phyloP scores from a whole-genome alignment of 768 basidiomycete genomes.

The Lactifluus volemus region DNA sequence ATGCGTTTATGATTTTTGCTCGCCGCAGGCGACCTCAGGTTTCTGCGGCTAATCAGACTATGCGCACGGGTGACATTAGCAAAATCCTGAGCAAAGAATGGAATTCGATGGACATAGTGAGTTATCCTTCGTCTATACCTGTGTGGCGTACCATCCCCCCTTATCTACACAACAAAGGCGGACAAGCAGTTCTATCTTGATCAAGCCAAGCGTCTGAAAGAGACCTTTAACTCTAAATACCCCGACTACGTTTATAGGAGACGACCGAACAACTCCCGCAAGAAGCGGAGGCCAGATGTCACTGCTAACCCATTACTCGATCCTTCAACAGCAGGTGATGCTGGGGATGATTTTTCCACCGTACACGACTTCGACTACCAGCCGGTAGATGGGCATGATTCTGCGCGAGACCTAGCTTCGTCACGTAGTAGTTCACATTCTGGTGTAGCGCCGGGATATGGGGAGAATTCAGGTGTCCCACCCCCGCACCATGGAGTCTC shows the following conservation, averaged over 20 bases:
- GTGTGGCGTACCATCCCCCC: constrained; percentile 1
- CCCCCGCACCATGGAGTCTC: constrained; percentile 15
- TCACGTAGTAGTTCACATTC: constrained; percentile 21
- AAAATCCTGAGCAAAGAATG: constrained; percentile 84
- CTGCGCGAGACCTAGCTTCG: constrained; percentile 21
- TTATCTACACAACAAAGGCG: constrained; percentile 32
- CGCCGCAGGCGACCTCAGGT: constrained; percentile 76
- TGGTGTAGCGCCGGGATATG: constrained; percentile 15
- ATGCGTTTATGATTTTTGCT: constrained; percentile 92
- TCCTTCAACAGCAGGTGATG: constrained; percentile 26
- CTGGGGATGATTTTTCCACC: constrained; percentile 24
- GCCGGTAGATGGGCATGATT: constrained; percentile 30
- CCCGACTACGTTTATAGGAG: constrained; percentile 88
- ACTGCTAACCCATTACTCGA: constrained; percentile 26
- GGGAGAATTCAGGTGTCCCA: constrained; percentile 13
- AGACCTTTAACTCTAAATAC: constrained; percentile 76
- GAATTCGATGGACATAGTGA: constrained; percentile 69
- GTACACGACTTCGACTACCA: constrained; percentile 29
- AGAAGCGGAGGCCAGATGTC: constrained; percentile 39
- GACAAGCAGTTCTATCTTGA: constrained; percentile 86
- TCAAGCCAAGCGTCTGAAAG: constrained; percentile 79
- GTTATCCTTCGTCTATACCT: constrained; percentile 19
- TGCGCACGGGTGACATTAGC: constrained; percentile 87
- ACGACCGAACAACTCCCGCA: constrained; percentile 80
- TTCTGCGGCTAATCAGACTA: constrained; percentile 76